Evolutionary conservation across 768 basidiomycete genomes (phyloP).

Genomic region (Paxillus involutus): DNA sequence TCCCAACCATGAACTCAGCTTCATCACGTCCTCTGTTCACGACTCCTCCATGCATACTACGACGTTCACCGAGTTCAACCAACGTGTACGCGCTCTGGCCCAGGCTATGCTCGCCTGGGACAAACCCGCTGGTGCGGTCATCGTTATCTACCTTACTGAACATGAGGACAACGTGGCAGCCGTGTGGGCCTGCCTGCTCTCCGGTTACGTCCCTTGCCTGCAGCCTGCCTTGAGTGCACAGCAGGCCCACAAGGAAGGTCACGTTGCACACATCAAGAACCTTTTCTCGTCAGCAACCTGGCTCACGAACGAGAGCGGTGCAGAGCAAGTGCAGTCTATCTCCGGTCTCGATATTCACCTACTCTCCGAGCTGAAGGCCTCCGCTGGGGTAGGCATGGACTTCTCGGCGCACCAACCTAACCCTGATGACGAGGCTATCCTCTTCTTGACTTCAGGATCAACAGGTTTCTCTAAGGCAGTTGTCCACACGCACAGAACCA

Average conservation of each 20-base stretch:
- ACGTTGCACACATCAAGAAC: conserved; percentile 28
- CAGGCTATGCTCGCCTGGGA: conserved; percentile 22
- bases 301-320: conserved; percentile 29
- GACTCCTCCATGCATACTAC: conserved; percentile 28
- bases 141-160: conserved; percentile 30
- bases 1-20: conserved; percentile 24
- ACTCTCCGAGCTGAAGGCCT: conserved; percentile 20
- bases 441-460: conserved; percentile 43
- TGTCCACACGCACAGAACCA: conserved; percentile 37
- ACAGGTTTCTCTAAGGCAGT: conserved; percentile 48
- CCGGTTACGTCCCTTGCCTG: conserved; percentile 31
- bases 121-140: conserved; percentile 24
- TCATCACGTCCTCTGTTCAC: conserved; percentile 28
- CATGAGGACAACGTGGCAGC: conserved; percentile 35
- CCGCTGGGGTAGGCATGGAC: conserved; percentile 6
- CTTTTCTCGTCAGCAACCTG: conserved; percentile 31
- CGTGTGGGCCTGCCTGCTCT: conserved; percentile 30
- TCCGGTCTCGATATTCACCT: conserved; percentile 25
- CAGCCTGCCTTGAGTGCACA: conserved; percentile 34
- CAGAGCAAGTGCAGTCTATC: conserved; percentile 23
- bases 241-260: conserved; percentile 30
- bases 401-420: conserved; percentile 19
- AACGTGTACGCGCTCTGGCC: conserved; percentile 17
- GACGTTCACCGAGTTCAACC: conserved; percentile 20
- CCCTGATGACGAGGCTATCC: conserved; percentile 31